Evolutionary conservation across 768 basidiomycete species (phyloP).

Genomic region (Fibroporia radiculosa): DNA sequence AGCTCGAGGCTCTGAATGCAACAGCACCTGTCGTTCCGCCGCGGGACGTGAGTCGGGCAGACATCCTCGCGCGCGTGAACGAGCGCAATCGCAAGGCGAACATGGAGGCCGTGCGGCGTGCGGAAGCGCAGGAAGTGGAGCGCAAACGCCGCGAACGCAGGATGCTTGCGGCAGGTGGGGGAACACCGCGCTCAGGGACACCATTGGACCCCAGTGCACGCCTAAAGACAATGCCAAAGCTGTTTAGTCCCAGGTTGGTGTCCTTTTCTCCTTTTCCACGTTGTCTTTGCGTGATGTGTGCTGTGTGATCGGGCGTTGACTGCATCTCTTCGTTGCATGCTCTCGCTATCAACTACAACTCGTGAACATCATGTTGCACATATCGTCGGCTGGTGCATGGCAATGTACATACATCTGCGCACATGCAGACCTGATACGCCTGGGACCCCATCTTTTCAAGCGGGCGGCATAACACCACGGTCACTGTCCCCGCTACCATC

Average conservation of each 20-base stretch:
- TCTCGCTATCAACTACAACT: no score
- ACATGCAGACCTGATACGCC: conserved; percentile 29
- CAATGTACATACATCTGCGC: conserved; percentile 1
- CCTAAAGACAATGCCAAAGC: conserved; percentile 54
- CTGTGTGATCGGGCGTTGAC: conserved; percentile 8
- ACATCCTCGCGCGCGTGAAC: conserved; percentile 73
- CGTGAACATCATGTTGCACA: no score
- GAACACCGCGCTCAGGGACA: conserved; percentile 22
- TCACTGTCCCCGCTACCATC: conserved; percentile 30
- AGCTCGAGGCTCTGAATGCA: conserved; percentile 48
- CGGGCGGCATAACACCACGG: conserved; percentile 21
- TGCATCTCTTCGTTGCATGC: conserved; percentile 12
- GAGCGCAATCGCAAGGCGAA: conserved; percentile 87
- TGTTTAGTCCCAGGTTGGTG: conserved; percentile 63
- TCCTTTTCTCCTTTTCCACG: conserved; percentile 10
- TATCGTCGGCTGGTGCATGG: no score
- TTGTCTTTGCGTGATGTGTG: conserved; percentile 2
- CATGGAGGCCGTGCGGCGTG: conserved; percentile 67
- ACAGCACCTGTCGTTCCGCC: conserved; percentile 13
- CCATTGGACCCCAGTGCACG: conserved; percentile 57
- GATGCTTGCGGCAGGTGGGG: conserved; percentile 32
- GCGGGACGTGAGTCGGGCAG: conserved; percentile 25
- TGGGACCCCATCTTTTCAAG: conserved; percentile 31
- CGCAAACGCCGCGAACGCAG: conserved; percentile 64
- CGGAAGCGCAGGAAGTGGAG: conserved; percentile 64